These are phyloP conservation scores for Lichtheimia hyalospora DNA, from an alignment of 371 early-diverging fungal genomes.

Conservation along the genomic window DNA sequence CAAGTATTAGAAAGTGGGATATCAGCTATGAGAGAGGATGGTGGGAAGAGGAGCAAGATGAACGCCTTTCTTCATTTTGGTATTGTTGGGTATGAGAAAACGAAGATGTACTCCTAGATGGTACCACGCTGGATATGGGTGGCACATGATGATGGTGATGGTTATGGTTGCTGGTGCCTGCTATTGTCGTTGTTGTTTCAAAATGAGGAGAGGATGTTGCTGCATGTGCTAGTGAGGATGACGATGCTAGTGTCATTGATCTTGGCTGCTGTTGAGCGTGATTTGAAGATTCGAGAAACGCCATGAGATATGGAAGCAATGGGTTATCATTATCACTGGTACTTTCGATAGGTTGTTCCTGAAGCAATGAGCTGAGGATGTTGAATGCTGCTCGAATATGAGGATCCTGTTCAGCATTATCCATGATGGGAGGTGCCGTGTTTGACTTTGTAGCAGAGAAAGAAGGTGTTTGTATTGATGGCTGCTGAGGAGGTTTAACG, in stretches of 20 bases:
- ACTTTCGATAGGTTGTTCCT: not conserved
- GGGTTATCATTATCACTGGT: not conserved
- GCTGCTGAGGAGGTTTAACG: slow-evolving; percentile 5
- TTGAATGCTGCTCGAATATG: not conserved
- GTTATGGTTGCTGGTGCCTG: too few species aligned
- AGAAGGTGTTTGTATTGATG: not conserved
- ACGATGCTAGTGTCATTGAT: not conserved
- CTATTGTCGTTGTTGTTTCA: not conserved
- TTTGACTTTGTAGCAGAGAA: too few species aligned
- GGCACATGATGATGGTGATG: too few species aligned
- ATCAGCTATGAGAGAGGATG: too few species aligned
- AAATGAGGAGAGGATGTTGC: not conserved
- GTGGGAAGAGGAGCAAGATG: too few species aligned
- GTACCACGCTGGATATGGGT: not conserved
- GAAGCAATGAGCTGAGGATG: slow-evolving; percentile 5
- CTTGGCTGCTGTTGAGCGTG: not conserved
- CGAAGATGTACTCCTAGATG: not conserved
- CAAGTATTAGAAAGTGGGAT: too few species aligned
- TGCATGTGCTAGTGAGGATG: not conserved
- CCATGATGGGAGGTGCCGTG: too few species aligned
- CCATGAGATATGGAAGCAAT: too few species aligned
- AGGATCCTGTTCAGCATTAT: not conserved
- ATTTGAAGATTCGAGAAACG: too few species aligned
- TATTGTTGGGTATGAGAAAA: slow-evolving; percentile 1
- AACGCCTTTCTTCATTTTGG: not conserved